Evolutionary conservation across 2,329 filamentous ascomycete species (phyloP).

Genomic region (Samsoniella hepiali): DNA sequence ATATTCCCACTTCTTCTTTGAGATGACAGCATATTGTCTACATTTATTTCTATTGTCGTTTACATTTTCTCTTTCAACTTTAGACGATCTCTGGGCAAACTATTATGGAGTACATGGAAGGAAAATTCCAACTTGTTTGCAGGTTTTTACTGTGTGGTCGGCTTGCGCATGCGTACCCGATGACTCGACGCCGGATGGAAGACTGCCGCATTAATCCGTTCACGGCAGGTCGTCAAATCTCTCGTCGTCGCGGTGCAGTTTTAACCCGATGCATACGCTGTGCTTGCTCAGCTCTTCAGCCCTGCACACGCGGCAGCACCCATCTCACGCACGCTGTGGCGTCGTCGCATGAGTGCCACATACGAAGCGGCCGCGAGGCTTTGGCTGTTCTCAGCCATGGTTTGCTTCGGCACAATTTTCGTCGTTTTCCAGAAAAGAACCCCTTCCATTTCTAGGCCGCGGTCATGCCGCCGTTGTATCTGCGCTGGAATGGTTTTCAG

Average conservation of each 20-base stretch:
- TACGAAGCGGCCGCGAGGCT: neutral
- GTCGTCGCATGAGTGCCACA: neutral
- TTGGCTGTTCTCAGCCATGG: neutral
- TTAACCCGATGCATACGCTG: neutral
- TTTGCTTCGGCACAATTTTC: neutral
- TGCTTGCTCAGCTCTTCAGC: neutral
- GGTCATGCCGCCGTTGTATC: neutral
- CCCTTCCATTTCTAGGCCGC: neutral
- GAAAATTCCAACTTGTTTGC: neutral
- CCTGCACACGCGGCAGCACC: slow-evolving; percentile 1
- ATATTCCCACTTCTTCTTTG: neutral
- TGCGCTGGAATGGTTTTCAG: neutral
- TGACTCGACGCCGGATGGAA: neutral
- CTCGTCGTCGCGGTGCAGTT: neutral
- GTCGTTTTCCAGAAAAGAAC: neutral
- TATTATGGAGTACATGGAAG: neutral
- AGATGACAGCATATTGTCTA: neutral
- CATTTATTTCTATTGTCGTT: neutral
- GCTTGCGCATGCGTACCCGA: neutral
- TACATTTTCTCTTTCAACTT: neutral
- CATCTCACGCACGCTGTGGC: neutral
- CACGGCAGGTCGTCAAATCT: neutral
- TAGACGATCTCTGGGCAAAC: neutral
- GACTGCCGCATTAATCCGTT: neutral
- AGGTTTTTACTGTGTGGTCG: neutral